phyloP scores from a whole-genome alignment of 768 basidiomycete genomes.

The Artomyces pyxidatus region DNA sequence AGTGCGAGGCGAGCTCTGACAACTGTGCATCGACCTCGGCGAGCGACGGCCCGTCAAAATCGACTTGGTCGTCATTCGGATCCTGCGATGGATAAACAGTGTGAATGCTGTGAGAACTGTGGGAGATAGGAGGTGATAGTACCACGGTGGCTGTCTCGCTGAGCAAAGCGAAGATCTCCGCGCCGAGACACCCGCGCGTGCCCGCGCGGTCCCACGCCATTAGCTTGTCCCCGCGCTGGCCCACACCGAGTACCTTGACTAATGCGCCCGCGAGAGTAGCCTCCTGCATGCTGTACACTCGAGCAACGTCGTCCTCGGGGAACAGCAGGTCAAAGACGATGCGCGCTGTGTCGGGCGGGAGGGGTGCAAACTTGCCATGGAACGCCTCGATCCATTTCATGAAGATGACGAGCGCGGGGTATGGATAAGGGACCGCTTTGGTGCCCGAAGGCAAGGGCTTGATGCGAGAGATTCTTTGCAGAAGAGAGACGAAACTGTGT shows the following conservation, averaged over 20 bases:
- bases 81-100: constrained; percentile 20
- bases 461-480: neutral
- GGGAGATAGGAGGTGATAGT: neutral
- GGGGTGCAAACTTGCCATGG: neutral
- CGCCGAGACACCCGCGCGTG: constrained; percentile 61
- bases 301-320: constrained; percentile 65
- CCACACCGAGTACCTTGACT: constrained; percentile 30
- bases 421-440: neutral
- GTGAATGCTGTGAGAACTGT: neutral
- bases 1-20: constrained; percentile 66
- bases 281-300: constrained; percentile 74
- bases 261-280: constrained; percentile 45
- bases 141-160: constrained; percentile 28
- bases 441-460: neutral
- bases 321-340: constrained; percentile 73
- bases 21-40: constrained; percentile 59
- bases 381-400: neutral
- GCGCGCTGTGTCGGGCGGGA: constrained; percentile 37
- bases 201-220: constrained; percentile 33
- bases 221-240: constrained; percentile 20
- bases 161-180: constrained; percentile 45
- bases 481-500: neutral
- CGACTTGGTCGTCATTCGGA: constrained; percentile 30
- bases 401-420: neutral
- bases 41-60: too few relatives aligned